These are phyloP conservation scores for Russula sp. DNA, from an alignment of 768 basidiomycete genomes.

Conservation along the genomic window DNA sequence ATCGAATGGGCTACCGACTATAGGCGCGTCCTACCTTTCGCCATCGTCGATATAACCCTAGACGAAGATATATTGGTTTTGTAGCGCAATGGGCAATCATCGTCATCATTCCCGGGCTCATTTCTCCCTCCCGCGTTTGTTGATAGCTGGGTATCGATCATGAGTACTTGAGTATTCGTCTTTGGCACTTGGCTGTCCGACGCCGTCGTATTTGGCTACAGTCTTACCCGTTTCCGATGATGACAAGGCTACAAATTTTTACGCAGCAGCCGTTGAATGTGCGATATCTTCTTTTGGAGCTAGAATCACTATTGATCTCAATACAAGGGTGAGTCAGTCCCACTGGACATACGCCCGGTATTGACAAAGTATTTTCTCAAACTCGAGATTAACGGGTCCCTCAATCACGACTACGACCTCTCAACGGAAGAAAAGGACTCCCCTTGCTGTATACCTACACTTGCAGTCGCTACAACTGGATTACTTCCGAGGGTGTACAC, in stretches of 20 bases:
- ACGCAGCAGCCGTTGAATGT: slow-evolving; percentile 4
- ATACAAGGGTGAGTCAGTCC: slow-evolving; percentile 10
- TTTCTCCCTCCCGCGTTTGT: background rate
- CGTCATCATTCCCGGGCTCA: background rate
- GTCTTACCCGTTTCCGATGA: slow-evolving; percentile 10
- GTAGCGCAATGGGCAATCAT: background rate
- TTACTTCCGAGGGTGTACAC: slow-evolving; percentile 13
- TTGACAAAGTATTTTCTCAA: slow-evolving; percentile 18
- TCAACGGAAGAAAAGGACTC: slow-evolving; percentile 10
- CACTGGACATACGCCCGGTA: slow-evolving; percentile 10
- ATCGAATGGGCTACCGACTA: too few species aligned
- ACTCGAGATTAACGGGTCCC: background rate
- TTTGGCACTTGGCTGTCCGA: background rate
- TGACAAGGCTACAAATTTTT: background rate
- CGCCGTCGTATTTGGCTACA: background rate
- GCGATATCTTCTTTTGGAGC: background rate
- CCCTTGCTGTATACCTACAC: slow-evolving; percentile 7
- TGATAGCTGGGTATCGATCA: background rate
- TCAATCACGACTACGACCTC: slow-evolving; percentile 5
- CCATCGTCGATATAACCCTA: background rate
- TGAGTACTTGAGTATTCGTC: background rate
- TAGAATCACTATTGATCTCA: background rate
- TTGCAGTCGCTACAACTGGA: slow-evolving; percentile 8
- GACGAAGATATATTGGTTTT: background rate
- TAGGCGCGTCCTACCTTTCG: background rate